These are phyloP conservation scores for Irpex sp. DNA, from an alignment of 1,284 basidiomycete genomes.

Conservation along the genomic window DNA sequence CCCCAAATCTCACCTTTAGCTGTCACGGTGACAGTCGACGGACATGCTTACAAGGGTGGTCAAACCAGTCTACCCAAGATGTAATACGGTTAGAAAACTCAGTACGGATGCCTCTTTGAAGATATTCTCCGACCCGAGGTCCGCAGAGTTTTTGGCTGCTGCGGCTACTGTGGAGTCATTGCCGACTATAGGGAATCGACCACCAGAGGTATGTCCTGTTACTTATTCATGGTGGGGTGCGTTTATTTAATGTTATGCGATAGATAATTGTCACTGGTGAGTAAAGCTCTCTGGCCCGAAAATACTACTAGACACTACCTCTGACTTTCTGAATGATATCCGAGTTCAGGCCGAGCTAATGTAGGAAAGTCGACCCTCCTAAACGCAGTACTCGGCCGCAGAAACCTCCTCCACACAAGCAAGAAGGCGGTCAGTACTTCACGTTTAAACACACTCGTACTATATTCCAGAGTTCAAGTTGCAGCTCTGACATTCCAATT, in stretches of 20 bases:
- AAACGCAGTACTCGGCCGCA: constrained; percentile 62
- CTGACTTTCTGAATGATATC: not conserved
- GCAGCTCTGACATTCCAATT: not conserved
- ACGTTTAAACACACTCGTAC: too few species aligned
- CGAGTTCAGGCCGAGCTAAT: constrained; percentile 46
- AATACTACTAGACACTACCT: too few species aligned
- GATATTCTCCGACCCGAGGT: constrained; percentile 32
- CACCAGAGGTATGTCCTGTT: constrained; percentile 45
- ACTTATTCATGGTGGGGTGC: not conserved
- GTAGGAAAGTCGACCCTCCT: constrained; percentile 72
- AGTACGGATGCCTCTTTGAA: not conserved
- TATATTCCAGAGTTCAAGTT: too few species aligned
- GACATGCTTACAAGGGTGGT: not conserved
- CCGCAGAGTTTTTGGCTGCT: constrained; percentile 44
- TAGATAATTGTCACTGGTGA: constrained; percentile 32
- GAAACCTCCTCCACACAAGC: constrained; percentile 54
- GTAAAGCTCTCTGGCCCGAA: not conserved
- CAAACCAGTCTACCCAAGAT: not conserved
- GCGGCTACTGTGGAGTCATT: constrained; percentile 37
- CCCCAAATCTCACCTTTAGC: not conserved
- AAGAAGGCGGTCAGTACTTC: constrained; percentile 55
- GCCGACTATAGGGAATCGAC: constrained; percentile 35
- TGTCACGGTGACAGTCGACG: not conserved
- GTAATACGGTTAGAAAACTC: not conserved
- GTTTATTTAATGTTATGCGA: not conserved